These are phyloP conservation scores for Aspergillus affinis DNA, from an alignment of 495 filamentous ascomycete genomes.

Conservation along the genomic window DNA sequence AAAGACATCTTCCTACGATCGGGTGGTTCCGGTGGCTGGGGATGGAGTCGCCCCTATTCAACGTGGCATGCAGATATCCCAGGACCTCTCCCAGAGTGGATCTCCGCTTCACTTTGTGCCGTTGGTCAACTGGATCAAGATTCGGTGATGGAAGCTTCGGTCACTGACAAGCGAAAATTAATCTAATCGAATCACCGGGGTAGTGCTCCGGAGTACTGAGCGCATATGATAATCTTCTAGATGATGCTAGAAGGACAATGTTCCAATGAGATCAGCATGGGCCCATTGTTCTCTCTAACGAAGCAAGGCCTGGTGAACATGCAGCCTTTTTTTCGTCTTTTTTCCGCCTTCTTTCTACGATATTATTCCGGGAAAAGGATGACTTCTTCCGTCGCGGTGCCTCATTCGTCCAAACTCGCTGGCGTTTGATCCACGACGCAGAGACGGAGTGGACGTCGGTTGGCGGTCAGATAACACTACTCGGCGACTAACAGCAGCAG, in stretches of 20 bases:
- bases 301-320: not conserved
- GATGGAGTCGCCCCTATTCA: slow-evolving; percentile 17
- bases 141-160: not conserved
- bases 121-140: not conserved
- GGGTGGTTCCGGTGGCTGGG: slow-evolving; percentile 17
- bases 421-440: slow-evolving; percentile 17
- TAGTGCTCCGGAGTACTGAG: not conserved
- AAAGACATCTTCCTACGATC: slow-evolving; percentile 8
- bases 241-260: not conserved
- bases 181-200: not conserved
- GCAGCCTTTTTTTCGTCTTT: not conserved
- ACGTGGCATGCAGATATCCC: slow-evolving; percentile 29
- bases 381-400: slow-evolving; percentile 5
- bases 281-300: slow-evolving; percentile 1
- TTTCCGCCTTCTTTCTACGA: slow-evolving; percentile 1
- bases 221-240: not conserved
- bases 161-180: not conserved
- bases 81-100: slow-evolving; percentile 18
- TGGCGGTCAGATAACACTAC: slow-evolving; percentile 30
- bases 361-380: slow-evolving; percentile 6
- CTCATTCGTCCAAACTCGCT: slow-evolving; percentile 1
- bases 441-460: slow-evolving; percentile 16
- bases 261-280: not conserved
- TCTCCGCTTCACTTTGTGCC: slow-evolving; percentile 18
- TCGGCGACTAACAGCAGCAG: slow-evolving; percentile 30